phyloP scores from a whole-genome alignment of 2,329 filamentous ascomycete species.

The Pseudocercospora macadamiae region DNA sequence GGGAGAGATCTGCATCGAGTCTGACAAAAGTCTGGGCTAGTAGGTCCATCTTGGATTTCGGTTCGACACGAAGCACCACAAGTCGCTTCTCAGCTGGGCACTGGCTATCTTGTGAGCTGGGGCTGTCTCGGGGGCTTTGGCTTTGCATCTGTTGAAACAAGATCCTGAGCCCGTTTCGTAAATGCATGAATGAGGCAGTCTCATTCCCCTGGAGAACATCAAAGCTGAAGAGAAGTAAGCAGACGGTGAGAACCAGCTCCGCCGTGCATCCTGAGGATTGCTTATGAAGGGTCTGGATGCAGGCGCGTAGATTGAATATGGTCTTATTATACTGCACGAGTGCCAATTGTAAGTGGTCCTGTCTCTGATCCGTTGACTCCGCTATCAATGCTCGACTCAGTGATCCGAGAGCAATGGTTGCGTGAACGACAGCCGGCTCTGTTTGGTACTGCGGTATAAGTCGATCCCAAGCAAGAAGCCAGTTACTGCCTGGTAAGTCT shows the following conservation, averaged over 20 bases:
- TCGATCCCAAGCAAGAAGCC: constrained; percentile 10
- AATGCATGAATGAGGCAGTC: constrained; percentile 13
- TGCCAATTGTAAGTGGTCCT: constrained; percentile 2
- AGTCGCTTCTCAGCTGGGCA: not conserved
- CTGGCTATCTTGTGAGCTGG: not conserved
- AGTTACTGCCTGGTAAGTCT: constrained; percentile 7
- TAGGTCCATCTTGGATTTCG: constrained; percentile 5
- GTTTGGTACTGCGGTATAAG: constrained; percentile 4
- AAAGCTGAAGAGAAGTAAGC: constrained; percentile 21
- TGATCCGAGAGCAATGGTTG: constrained; percentile 9
- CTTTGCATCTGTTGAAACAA: constrained; percentile 9
- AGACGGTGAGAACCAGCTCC: constrained; percentile 15
- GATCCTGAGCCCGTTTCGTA: constrained; percentile 11
- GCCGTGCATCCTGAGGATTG: not conserved
- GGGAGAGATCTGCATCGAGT: constrained; percentile 13
- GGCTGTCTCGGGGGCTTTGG: too few relatives aligned
- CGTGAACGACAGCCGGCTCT: constrained; percentile 11
- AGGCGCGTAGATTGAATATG: constrained; percentile 5
- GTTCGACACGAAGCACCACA: not conserved
- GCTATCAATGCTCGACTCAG: constrained; percentile 8
- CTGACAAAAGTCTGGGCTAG: constrained; percentile 15
- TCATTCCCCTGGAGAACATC: constrained; percentile 17
- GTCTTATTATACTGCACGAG: constrained; percentile 12
- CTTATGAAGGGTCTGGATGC: constrained; percentile 4
- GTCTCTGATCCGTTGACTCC: not conserved